A percentile compares a stretch with the other conserved stretches of the same genome.
Conservation (phyloP, 208 protist species). For the Herpetomonas samuelpessoai region DNA sequence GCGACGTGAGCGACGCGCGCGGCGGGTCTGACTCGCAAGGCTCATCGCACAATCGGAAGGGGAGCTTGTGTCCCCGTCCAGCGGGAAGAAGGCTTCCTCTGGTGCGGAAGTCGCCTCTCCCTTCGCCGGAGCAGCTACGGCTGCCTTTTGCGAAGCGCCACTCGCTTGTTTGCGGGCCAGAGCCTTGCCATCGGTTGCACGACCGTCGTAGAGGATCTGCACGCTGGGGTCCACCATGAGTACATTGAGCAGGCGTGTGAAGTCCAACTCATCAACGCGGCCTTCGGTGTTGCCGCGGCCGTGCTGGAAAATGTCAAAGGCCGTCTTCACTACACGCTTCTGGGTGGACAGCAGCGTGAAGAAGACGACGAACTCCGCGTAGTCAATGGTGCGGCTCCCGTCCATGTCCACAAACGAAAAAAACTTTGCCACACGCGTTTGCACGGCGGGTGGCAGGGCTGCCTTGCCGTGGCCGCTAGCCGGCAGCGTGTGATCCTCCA, state of each 20-base stretch:
- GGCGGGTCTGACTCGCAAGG: too few relatives aligned
- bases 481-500: not conserved
- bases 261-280: constrained; percentile 40
- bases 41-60: too few relatives aligned
- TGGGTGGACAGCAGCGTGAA: constrained; percentile 62
- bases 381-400: constrained; percentile 36
- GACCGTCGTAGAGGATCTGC: constrained; percentile 26
- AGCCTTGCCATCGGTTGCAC: not conserved
- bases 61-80: too few relatives aligned
- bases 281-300: constrained; percentile 36
- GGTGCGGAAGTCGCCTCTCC: too few relatives aligned
- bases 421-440: constrained; percentile 20
- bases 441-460: constrained; percentile 16
- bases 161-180: not conserved
- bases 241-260: constrained; percentile 49
- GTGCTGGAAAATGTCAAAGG: constrained; percentile 69
- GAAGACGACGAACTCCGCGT: constrained; percentile 70
- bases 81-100: too few relatives aligned
- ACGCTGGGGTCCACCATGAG: constrained; percentile 73
- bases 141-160: not conserved
- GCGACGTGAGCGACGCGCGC: too few relatives aligned
- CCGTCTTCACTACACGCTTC: constrained; percentile 29
- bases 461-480: not conserved
- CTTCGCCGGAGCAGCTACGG: not conserved
- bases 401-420: constrained; percentile 58